phyloP scores from a whole-genome alignment of 345 rosid genomes.

The Salix viminalis region DNA sequence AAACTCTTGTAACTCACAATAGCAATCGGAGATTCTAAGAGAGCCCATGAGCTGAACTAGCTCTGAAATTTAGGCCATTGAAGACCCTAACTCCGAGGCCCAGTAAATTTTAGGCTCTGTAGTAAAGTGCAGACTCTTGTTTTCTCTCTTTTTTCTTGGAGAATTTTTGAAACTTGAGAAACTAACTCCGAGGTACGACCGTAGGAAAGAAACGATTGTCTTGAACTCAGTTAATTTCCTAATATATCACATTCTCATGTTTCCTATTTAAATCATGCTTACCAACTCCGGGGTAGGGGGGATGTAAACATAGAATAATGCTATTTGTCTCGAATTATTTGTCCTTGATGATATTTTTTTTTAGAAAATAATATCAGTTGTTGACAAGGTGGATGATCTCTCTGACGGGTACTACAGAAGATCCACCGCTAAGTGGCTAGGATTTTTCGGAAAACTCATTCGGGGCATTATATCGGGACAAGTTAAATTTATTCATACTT shows the following conservation, averaged over 20 bases:
- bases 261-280: background rate
- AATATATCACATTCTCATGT: background rate
- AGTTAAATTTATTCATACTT: background rate
- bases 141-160: constrained; percentile 5
- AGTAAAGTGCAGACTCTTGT: too few relatives aligned
- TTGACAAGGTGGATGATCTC: background rate
- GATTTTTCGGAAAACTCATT: background rate
- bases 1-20: constrained; percentile 29
- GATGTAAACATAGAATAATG: background rate
- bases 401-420: background rate
- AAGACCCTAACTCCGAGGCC: constrained; percentile 13
- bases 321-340: background rate
- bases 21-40: constrained; percentile 16
- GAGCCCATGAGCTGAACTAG: constrained; percentile 22
- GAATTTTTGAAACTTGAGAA: constrained; percentile 29
- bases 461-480: background rate
- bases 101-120: too few relatives aligned
- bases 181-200: constrained; percentile 14
- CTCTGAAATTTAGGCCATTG: constrained; percentile 30
- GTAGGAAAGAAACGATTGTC: constrained; percentile 20
- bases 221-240: constrained; percentile 11
- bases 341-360: background rate
- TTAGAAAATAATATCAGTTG: background rate
- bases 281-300: too few relatives aligned
- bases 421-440: background rate